Base-by-base conservation (phyloP, 192 early-diverging fungal genomes). In the Umbelopsis isabellina region DNA sequence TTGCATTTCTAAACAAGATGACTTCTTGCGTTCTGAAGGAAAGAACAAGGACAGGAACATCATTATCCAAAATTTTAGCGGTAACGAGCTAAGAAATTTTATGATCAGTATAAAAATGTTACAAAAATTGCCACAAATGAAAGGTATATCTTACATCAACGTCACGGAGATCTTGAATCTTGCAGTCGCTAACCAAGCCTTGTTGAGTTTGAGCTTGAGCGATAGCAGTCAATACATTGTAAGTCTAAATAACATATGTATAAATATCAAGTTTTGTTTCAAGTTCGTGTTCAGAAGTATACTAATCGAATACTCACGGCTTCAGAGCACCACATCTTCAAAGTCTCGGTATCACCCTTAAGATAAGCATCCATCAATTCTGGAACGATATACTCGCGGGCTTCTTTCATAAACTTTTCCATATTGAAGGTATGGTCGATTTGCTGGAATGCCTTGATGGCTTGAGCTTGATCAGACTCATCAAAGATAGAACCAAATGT, bases 311-410 rank as follows among this genome's bases (percentile, higher is more conserved):
- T 9, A 79, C 83, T 76, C 80, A 93, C 92, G 69, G 89, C 91
- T 82, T 99, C 98, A 12, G 92, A 94, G 84, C 96, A 97, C 97
- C 98, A 99, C 55, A 90, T 79, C 75, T 89, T 87, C 49, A 99
- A 85, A 5, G 91, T 91, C 68, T 86, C 90, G 2, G 85, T 82
- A 71, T 98, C 96, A 37, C 91, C 88, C 70, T 90, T 92, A 65
- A 99, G 77, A 50, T 97, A 95, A 0, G 95, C 97, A 68, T 99
- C 98, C 75, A 98, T 87, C 64, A 99, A 82, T 74, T 99, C 98
- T 10, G 98, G 97, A 75, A 99, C 84, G 66, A 95, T 94, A 68
- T 90, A 98, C 75, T 91, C 89, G 69, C 95, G 91, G 35, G 90
- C 91, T 72, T 99, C 97, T 78, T 88, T 91, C 84, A 98, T 82